Evolutionary conservation across 2,329 filamentous ascomycete genomes (phyloP).

Genomic region (Exutisphaerella laricina): DNA sequence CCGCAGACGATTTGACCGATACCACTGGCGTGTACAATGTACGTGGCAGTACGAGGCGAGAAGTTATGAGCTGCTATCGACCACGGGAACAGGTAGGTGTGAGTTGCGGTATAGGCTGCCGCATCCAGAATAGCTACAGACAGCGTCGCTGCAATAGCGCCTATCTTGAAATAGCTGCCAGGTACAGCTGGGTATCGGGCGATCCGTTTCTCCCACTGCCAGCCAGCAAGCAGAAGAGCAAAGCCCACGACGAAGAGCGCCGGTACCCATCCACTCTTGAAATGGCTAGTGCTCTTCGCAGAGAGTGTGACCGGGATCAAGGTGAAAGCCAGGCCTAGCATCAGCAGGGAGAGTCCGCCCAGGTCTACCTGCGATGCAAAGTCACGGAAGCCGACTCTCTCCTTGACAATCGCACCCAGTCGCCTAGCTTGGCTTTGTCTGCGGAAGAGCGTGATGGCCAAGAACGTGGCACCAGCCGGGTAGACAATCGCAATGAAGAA

Average conservation of each 20-base stretch:
- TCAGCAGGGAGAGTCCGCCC: slow-evolving; percentile 44
- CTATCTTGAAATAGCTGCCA: slow-evolving; percentile 41
- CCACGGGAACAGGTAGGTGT: slow-evolving; percentile 48
- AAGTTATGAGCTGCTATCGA: slow-evolving; percentile 41
- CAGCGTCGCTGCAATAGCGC: slow-evolving; percentile 40
- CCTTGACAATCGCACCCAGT: slow-evolving; percentile 26
- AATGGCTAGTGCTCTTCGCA: slow-evolving; percentile 34
- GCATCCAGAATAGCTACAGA: slow-evolving; percentile 40
- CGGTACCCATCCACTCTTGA: slow-evolving; percentile 44
- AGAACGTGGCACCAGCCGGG: slow-evolving; percentile 34
- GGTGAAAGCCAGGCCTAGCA: slow-evolving; percentile 44
- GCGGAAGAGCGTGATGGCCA: slow-evolving; percentile 36
- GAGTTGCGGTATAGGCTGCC: slow-evolving; percentile 42
- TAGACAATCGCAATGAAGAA: slow-evolving; percentile 43
- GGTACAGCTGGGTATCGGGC: slow-evolving; percentile 45
- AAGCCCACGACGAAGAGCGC: slow-evolving; percentile 42
- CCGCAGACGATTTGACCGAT: slow-evolving; percentile 35
- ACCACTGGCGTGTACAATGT: slow-evolving; percentile 33
- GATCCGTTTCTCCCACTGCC: slow-evolving; percentile 44
- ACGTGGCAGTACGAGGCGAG: slow-evolving; percentile 39
- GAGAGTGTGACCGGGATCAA: slow-evolving; percentile 47
- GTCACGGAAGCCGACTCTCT: slow-evolving; percentile 26
- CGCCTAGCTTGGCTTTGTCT: slow-evolving; percentile 35
- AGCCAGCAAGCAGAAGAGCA: slow-evolving; percentile 39
- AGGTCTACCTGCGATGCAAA: slow-evolving; percentile 34